phyloP scores from a whole-genome alignment of 768 basidiomycete species.

The Epithele typhae region DNA sequence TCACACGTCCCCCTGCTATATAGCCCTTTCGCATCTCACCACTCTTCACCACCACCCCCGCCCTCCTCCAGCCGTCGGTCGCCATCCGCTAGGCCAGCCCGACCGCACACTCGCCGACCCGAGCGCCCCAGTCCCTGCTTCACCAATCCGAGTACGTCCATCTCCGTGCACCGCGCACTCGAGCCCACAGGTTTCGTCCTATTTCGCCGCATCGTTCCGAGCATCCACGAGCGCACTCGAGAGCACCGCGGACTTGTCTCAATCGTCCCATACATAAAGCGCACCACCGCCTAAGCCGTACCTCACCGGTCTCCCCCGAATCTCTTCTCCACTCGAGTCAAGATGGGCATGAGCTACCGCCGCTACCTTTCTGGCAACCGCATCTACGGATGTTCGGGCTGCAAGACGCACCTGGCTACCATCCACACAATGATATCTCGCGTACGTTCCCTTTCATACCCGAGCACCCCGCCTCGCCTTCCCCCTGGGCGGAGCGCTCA shows the following conservation, averaged over 20 bases:
- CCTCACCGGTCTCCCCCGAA: too few species aligned
- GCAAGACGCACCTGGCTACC: slow-evolving; percentile 88
- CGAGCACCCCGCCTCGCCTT: neutral
- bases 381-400: slow-evolving; percentile 83
- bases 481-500: slow-evolving; percentile 6
- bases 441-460: slow-evolving; percentile 41
- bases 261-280: too few species aligned
- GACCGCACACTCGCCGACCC: neutral
- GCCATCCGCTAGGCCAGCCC: too few species aligned
- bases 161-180: neutral
- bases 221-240: too few species aligned
- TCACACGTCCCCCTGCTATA: slow-evolving; percentile 16
- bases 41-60: slow-evolving; percentile 4
- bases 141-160: neutral
- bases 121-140: neutral
- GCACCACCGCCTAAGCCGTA: too few species aligned
- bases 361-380: slow-evolving; percentile 81
- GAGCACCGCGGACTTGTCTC: too few species aligned
- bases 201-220: too few species aligned
- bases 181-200: neutral
- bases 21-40: slow-evolving; percentile 10
- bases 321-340: slow-evolving; percentile 6
- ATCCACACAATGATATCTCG: slow-evolving; percentile 89
- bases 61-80: neutral
- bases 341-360: slow-evolving; percentile 89